phyloP scores from a whole-genome alignment of 75 land plant genomes.

The Chamaecyparis obtusa region DNA sequence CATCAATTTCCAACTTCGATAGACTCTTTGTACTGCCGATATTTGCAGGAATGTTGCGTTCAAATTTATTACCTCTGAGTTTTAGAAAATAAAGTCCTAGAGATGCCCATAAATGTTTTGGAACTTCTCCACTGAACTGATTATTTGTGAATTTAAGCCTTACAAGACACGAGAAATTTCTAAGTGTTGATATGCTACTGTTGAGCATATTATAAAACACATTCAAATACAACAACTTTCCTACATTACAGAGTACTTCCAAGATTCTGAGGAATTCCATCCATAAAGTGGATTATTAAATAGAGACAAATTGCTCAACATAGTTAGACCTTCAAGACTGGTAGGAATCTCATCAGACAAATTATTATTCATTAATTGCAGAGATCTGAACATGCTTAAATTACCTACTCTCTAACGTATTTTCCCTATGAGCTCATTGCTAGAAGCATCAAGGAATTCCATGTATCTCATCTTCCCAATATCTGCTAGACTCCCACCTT shows the following conservation, averaged over 20 bases:
- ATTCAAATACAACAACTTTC: conserved; percentile 16
- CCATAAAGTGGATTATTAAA: conserved; percentile 24
- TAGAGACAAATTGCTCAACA: conserved; percentile 6
- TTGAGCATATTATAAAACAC: conserved; percentile 28
- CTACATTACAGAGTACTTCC: conserved; percentile 35
- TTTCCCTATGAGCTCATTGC: conserved; percentile 46
- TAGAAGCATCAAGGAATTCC: conserved; percentile 9
- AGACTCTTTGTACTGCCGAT: conserved; percentile 3
- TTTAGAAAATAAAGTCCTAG: conserved; percentile 24
- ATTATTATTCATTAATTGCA: conserved; percentile 22
- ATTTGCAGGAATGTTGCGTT: conserved; percentile 15
- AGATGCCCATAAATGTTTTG: conserved; percentile 20
- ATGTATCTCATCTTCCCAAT: conserved; percentile 18
- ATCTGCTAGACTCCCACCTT: conserved; percentile 41
- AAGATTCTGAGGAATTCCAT: conserved; percentile 20
- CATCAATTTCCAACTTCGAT: conserved; percentile 17
- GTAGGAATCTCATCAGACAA: conserved; percentile 26
- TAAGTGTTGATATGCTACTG: conserved; percentile 25
- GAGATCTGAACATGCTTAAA: not conserved
- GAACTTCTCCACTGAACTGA: conserved; percentile 32
- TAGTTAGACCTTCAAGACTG: conserved; percentile 12
- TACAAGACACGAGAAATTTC: conserved; percentile 23
- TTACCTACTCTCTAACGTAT: not conserved
- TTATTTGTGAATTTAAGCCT: conserved; percentile 25
- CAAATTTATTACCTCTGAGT: conserved; percentile 10